These are phyloP conservation scores for Trematosphaeria pertusa DNA, from an alignment of 2,329 filamentous ascomycete species.

Conservation along the genomic window DNA sequence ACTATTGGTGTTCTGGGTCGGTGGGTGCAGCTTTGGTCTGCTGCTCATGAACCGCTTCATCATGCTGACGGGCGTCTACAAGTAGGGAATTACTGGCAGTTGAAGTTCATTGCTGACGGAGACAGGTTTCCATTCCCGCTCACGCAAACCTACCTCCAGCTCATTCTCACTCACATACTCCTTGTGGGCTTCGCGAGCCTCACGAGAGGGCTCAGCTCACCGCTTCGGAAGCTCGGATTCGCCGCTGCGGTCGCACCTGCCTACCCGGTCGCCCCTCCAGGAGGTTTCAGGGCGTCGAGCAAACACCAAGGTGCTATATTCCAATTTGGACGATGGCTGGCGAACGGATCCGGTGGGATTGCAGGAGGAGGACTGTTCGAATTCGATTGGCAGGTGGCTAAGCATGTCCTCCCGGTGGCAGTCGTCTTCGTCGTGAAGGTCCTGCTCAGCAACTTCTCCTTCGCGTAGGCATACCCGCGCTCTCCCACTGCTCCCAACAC, in stretches of 20 bases:
- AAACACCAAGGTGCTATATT: slow-evolving; percentile 24
- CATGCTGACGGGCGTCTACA: slow-evolving; percentile 57
- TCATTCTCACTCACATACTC: slow-evolving; percentile 58
- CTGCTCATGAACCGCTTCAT: slow-evolving; percentile 61
- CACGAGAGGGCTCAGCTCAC: slow-evolving; percentile 53
- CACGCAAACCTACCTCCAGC: slow-evolving; percentile 58
- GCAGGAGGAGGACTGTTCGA: slow-evolving; percentile 63
- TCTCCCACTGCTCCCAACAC: slow-evolving; percentile 7
- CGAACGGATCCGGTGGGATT: slow-evolving; percentile 55
- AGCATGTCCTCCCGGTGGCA: slow-evolving; percentile 57
- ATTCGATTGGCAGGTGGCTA: slow-evolving; percentile 57
- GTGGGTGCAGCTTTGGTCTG: slow-evolving; percentile 56
- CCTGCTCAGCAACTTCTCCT: slow-evolving; percentile 61
- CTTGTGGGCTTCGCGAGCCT: slow-evolving; percentile 57
- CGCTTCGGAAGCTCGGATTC: slow-evolving; percentile 52
- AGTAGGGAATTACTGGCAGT: slow-evolving; percentile 28
- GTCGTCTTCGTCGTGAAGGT: slow-evolving; percentile 59
- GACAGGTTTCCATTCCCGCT: slow-evolving; percentile 61
- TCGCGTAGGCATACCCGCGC: slow-evolving; percentile 49
- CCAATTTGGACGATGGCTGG: slow-evolving; percentile 45
- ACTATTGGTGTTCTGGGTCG: slow-evolving; percentile 57
- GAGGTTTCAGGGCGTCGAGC: slow-evolving; percentile 35
- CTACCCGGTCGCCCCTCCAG: slow-evolving; percentile 40
- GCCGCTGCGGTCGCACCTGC: slow-evolving; percentile 55
- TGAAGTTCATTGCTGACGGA: slow-evolving; percentile 19